Evolutionary conservation across 176 grass and related monocot genomes (phyloP).

Genomic region (Poa annua): DNA sequence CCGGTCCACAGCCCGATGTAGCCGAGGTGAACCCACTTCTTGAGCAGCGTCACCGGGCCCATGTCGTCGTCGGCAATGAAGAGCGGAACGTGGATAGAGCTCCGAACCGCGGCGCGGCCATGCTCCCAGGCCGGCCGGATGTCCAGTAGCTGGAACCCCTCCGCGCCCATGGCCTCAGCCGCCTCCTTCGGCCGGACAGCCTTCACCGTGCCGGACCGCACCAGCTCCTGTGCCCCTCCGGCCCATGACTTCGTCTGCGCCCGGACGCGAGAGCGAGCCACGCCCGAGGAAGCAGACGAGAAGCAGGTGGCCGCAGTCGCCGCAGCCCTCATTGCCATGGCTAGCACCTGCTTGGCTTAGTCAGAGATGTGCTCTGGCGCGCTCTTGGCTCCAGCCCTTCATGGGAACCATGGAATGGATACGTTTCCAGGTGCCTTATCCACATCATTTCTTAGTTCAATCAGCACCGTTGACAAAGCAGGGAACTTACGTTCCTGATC

Average conservation of each 20-base stretch:
- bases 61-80: constrained; percentile 70
- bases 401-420: neutral
- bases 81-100: constrained; percentile 66
- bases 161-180: constrained; percentile 29
- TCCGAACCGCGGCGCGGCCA: constrained; percentile 62
- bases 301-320: constrained; percentile 14
- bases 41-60: constrained; percentile 73
- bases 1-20: constrained; percentile 91
- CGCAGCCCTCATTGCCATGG: constrained; percentile 47
- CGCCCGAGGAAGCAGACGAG: constrained; percentile 2
- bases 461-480: constrained; percentile 20
- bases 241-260: constrained; percentile 51
- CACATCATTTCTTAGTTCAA: constrained; percentile 19
- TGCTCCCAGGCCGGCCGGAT: constrained; percentile 81
- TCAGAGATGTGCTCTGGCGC: neutral
- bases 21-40: constrained; percentile 95
- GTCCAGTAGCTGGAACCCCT: constrained; percentile 82
- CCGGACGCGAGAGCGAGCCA: constrained; percentile 25
- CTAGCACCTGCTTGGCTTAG: neutral
- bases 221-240: constrained; percentile 48
- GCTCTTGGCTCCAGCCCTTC: neutral
- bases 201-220: constrained; percentile 67
- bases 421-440: constrained; percentile 31
- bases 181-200: constrained; percentile 67
- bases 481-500: neutral